Base-by-base conservation (phyloP, 768 basidiomycete species). In the Naganishia vishniacii region DNA sequence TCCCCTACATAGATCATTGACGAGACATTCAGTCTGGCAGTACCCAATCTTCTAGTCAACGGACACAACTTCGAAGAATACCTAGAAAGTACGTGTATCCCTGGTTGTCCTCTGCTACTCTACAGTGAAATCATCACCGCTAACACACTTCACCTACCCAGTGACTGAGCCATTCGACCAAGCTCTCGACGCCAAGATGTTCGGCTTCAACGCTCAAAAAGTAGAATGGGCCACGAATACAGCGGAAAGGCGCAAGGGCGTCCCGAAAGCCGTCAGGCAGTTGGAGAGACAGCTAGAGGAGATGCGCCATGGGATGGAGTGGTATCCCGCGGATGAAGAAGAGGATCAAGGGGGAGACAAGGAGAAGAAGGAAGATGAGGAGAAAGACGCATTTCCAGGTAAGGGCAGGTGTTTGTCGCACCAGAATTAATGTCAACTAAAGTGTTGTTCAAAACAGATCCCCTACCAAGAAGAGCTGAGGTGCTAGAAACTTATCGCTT, bases 161-260 rank as follows among this genome's bases (percentile, higher is more conserved):
- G 85, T 85, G 46, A 83, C 84, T 68, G 88, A 91, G 71, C 82
- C 84, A 2, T 94, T 91, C 74, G 89, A 94, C 71, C 90, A 94
- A 76, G 84, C 84, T 1, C 82, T 94, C 32, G 91, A 93, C 73
- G 80, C 88, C 53, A 83, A 83, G 47, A 86, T 92, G 47, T 90
- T 87, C 86, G 86, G 86, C 0, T 76, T 91, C 20, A 85, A 87
- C 44, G 84, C 86, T 67, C 87, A 87, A 51, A 80, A 86, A 31
- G 78, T 90, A 58, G 82, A 86, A 67, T 89, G 84, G 84, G 85
- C 90, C 71, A 84, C 83, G 66, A 82, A 85, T 62, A 82, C 88
- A 41, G 85, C 86, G 25, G 82, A 83, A 51, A 83, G 83, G 63
- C 82, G 90, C 48, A 84, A 87, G 49, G 83, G 79, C 9, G 78